phyloP scores from a whole-genome alignment of 164 flowering plant genomes.

The Vitis labrusca region DNA sequence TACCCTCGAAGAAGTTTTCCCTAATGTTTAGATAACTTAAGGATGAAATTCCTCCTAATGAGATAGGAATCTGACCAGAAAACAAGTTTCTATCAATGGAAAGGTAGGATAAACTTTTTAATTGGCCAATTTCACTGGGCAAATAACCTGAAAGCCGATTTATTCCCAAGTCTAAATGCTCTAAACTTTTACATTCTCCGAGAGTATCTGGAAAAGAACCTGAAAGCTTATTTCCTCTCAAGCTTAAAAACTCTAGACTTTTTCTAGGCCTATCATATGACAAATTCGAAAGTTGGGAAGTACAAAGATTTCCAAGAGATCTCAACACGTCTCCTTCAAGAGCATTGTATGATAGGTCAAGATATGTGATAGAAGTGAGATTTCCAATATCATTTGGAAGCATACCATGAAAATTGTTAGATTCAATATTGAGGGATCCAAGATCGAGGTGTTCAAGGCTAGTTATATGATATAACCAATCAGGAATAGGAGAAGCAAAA shows the following conservation, averaged over 20 bases:
- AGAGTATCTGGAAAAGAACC: too few species aligned
- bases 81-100: background rate
- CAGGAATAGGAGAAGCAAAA: background rate
- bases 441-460: background rate
- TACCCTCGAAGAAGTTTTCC: slow-evolving; percentile 6
- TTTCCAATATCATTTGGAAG: background rate
- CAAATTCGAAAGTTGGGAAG: too few species aligned
- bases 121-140: background rate
- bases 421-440: background rate
- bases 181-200: background rate
- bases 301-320: slow-evolving; percentile 4
- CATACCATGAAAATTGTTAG: background rate
- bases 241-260: too few species aligned
- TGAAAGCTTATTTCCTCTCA: too few species aligned
- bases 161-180: background rate
- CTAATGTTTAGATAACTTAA: background rate
- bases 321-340: slow-evolving; percentile 1
- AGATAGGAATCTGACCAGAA: slow-evolving; percentile 11
- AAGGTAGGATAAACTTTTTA: background rate
- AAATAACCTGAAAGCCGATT: slow-evolving; percentile 1
- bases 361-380: background rate
- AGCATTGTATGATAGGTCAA: slow-evolving; percentile 1
- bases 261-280: too few species aligned
- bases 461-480: background rate
- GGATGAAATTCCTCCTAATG: slow-evolving; percentile 11